Conservation (phyloP, 73 alveolate species). For the Blepharisma stoltei region DNA sequence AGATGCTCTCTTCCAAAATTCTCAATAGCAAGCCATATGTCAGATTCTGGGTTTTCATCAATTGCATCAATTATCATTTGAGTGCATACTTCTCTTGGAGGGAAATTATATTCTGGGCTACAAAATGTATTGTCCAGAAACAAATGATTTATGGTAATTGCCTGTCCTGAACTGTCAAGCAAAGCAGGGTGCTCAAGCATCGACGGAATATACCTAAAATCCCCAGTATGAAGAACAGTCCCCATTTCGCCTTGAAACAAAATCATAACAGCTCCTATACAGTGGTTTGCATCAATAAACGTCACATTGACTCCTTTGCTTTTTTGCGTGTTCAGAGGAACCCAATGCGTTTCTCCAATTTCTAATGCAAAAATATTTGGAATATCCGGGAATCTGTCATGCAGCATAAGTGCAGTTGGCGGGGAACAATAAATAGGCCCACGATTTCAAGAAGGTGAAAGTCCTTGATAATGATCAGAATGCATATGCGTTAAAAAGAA, state of each 20-base stretch:
- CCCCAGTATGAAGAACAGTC: conserved; percentile 61
- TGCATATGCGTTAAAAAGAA: conserved; percentile 69
- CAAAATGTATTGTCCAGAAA: conserved; percentile 68
- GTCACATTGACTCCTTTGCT: conserved; percentile 56
- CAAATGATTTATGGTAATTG: conserved; percentile 48
- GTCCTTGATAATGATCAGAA: conserved; percentile 67
- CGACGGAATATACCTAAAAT: conserved; percentile 53
- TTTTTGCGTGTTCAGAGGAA: conserved; percentile 27
- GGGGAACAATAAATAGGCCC: conserved; percentile 59
- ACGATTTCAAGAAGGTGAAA: conserved; percentile 56
- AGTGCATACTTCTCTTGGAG: conserved; percentile 54
- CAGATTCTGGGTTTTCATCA: conserved; percentile 37
- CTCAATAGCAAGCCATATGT: conserved; percentile 47
- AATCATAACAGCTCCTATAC: conserved; percentile 65
- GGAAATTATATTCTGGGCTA: conserved; percentile 57
- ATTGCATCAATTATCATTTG: conserved; percentile 35
- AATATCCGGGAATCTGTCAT: conserved; percentile 52
- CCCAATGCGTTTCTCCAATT: conserved; percentile 48
- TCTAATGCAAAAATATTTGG: conserved; percentile 11
- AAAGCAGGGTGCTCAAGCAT: conserved; percentile 49
- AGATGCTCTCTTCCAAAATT: conserved; percentile 63
- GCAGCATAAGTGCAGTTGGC: conserved; percentile 42
- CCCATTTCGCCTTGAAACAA: conserved; percentile 62
- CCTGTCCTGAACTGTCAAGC: conserved; percentile 29
- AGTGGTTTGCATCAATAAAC: conserved; percentile 63